Evolutionary conservation across 2,329 filamentous ascomycete species (phyloP).

Genomic region (Fusarium begoniae): DNA sequence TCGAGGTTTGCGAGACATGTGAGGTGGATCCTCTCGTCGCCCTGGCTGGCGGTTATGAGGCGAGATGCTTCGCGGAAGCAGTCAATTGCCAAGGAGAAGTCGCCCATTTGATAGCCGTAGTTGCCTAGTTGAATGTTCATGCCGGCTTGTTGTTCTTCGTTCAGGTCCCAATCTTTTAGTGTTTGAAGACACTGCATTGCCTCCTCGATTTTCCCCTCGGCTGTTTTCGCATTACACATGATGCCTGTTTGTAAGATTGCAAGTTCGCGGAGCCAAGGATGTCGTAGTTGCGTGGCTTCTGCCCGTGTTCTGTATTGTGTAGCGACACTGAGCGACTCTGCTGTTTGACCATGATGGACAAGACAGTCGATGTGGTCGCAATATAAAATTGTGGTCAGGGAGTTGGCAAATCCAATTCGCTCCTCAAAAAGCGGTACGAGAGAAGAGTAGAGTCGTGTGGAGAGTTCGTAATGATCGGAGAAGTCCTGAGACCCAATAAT

Average conservation of each 20-base stretch:
- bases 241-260: slow-evolving; percentile 45
- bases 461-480: slow-evolving; percentile 47
- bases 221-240: slow-evolving; percentile 43
- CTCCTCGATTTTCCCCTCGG: slow-evolving; percentile 44
- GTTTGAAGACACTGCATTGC: slow-evolving; percentile 43
- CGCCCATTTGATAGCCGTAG: slow-evolving; percentile 44
- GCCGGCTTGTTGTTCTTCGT: slow-evolving; percentile 45
- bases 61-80: slow-evolving; percentile 45
- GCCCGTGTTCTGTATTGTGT: slow-evolving; percentile 42
- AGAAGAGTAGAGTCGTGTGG: slow-evolving; percentile 44
- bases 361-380: slow-evolving; percentile 49
- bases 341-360: slow-evolving; percentile 38
- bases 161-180: slow-evolving; percentile 44
- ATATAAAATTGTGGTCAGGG: slow-evolving; percentile 46
- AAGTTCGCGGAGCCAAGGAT: slow-evolving; percentile 46
- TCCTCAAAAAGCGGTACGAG: slow-evolving; percentile 46
- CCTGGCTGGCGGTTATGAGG: slow-evolving; percentile 41
- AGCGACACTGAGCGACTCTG: slow-evolving; percentile 44
- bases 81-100: slow-evolving; percentile 41
- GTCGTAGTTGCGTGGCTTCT: slow-evolving; percentile 43
- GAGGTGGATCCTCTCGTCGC: slow-evolving; percentile 46
- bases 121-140: slow-evolving; percentile 47
- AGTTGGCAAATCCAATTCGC: slow-evolving; percentile 46
- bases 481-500: slow-evolving; percentile 45
- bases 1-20: slow-evolving; percentile 49